Conservation (phyloP, 2,329 filamentous ascomycete species). For the Trichophyton mentagrophytes region DNA sequence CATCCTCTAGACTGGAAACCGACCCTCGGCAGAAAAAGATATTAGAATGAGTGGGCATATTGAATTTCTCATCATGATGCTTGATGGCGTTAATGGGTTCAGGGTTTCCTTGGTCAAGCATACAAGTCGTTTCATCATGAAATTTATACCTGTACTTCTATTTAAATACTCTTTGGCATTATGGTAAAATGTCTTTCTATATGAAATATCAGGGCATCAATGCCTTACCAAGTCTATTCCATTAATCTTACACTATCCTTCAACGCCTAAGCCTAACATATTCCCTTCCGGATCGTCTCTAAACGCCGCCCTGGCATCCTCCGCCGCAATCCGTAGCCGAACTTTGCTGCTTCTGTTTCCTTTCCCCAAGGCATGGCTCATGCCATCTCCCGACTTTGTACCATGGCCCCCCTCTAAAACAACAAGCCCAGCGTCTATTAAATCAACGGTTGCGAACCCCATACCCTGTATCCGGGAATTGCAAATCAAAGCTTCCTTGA, state of each 20-base stretch:
- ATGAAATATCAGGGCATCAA: neutral
- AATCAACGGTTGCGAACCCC: conserved; percentile 61
- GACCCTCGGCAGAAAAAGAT: conserved; percentile 63
- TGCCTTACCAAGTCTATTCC: neutral
- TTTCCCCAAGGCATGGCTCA: conserved; percentile 42
- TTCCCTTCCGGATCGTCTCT: conserved; percentile 79
- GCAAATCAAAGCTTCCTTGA: conserved; percentile 48
- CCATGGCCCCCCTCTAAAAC: conserved; percentile 51
- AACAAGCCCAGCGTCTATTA: conserved; percentile 78
- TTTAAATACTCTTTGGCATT: neutral
- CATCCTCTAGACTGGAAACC: conserved; percentile 91
- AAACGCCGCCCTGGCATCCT: conserved; percentile 79
- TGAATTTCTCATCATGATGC: conserved; percentile 7
- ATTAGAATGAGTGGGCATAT: conserved; percentile 30
- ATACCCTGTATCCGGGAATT: conserved; percentile 43
- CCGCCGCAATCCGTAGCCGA: conserved; percentile 71
- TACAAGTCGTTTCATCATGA: neutral
- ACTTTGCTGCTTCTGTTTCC: conserved; percentile 82
- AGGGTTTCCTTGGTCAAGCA: neutral
- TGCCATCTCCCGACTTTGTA: conserved; percentile 17
- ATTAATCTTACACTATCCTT: conserved; percentile 11
- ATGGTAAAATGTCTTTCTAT: neutral
- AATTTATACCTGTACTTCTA: neutral
- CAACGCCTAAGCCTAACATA: conserved; percentile 53
- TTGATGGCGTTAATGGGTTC: conserved; percentile 5